Base-by-base conservation (phyloP, 331 rosid genomes). In the Rosa hybrid region DNA sequence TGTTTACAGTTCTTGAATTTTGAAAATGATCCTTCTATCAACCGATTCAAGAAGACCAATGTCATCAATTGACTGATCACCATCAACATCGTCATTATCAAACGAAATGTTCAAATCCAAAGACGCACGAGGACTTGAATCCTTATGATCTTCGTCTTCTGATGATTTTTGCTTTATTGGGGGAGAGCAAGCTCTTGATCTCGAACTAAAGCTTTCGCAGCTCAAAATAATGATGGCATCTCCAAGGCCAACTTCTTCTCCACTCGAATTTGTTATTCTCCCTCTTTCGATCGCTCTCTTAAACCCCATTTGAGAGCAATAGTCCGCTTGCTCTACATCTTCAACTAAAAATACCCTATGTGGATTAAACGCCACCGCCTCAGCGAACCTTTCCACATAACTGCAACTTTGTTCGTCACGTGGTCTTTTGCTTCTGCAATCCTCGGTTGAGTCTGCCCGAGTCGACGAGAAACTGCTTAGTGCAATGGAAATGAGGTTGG, bases 121-220 rank as follows among this genome's bases (percentile, higher is more conserved):
- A 59, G 91, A 83, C 81, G 86, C 81, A 80, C 81, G 81, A 88
- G 88, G 88, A 56, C 87, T 86, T 64, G 84, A 87, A 71, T 88
- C 87, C 80, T 76, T 41, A 4, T 78, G 73, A 78, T 71, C 75
- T 3, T 81, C 51, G 5, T 85, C 80, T 44, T 82, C 90, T 16
- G 38, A 46, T 39, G 82, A 71, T 81, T 83, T 86, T 60, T 86
- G 91, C 80, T 81, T 90, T 2, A 68, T 7, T 6, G 83, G 81
- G 42, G 99, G 99, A 80, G 99, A 95, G 78, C 94, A 91, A 65
- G 91, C 93, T 78, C 97, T 90, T 77, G 98, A 95, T 50, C 97
- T 91, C 17, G 97, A 90, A 74, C 91, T 91, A 71, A 92, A 91
- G 80, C 88, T 91, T 64, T 96, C 97, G 13, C 94, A 88, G 79